Base-by-base conservation (phyloP, 805 yeast species). In the Metschnikowia continentalis region DNA sequence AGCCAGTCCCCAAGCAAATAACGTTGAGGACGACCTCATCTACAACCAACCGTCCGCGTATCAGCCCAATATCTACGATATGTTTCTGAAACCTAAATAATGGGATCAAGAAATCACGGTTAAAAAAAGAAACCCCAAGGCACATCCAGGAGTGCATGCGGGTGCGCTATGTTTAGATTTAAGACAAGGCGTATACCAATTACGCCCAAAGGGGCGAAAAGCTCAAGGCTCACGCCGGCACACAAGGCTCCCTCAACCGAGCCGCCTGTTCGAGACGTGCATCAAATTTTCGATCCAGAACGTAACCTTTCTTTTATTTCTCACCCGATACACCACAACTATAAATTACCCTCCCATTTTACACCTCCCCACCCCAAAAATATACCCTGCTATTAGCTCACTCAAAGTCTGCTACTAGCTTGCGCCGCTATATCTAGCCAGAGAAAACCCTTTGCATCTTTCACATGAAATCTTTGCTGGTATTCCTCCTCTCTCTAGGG, bases 61-160 rank as follows among this genome's bases (percentile, higher is more conserved):
- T 57, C 72, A 73, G 55, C 78, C 80, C 2, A 67, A 75, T 50
- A 72, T 76, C 74, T 77, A 77, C 54, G 67, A 71, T 46, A 71
- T 67, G 48, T 74, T 74, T 49, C 47, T 44, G 47, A 44, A 36
- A 15, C 47, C 14, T 5, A 20, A 23, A n/a, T 14, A 39, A n/a
- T 14, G 17, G 11, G 5, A 33, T 33, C n/a, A 33, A 13, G n/a
- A n/a, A 33, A 8, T 22, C 32, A 3, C 13, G 13, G 19, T 13
- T 14, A 23, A 32, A 19, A 26, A 23, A 35, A 22, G 26, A 35
- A 4, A 17, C 6, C 2, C 5, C 30, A 26, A 26, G 35, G 41
- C 35, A 17, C 47, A 36, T 15, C 22, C 33, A 15, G 40, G 41
- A 35, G 19, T 44, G 47, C 41, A 17, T 10, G 7, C 2, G 17